Conservation (phyloP, 2,329 filamentous ascomycete species). For the Calonectria naviculata region DNA sequence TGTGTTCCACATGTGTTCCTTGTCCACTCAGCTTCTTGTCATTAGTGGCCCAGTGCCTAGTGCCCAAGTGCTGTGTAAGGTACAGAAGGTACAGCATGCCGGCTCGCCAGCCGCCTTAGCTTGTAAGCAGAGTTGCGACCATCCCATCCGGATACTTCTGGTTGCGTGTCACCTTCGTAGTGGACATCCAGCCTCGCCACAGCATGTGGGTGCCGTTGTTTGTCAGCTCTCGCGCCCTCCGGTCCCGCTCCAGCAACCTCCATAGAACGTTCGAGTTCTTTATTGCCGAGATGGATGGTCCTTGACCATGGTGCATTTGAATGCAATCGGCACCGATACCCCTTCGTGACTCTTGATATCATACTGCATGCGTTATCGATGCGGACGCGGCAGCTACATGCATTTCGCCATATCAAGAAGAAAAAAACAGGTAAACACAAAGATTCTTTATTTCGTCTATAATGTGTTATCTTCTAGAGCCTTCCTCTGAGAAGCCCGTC, state of each 20-base stretch:
- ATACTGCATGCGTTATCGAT: not conserved
- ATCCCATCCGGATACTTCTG: not conserved
- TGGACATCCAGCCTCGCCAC: slow-evolving; percentile 1
- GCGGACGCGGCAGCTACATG: not conserved
- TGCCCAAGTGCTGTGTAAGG: slow-evolving; percentile 4
- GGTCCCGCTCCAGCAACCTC: not conserved
- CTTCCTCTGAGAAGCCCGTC: slow-evolving; percentile 21
- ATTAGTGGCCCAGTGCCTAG: slow-evolving; percentile 3
- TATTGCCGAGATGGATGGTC: not conserved
- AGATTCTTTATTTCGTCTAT: slow-evolving; percentile 35
- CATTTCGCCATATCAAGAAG: not conserved
- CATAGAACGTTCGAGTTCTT: not conserved
- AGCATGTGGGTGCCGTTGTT: not conserved
- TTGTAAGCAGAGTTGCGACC: not conserved
- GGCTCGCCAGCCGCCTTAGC: not conserved
- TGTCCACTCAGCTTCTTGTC: not conserved
- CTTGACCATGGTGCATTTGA: not conserved
- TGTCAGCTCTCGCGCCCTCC: slow-evolving; percentile 2
- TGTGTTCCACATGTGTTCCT: slow-evolving; percentile 11
- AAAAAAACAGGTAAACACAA: slow-evolving; percentile 10
- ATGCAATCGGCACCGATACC: not conserved
- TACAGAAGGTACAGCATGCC: not conserved
- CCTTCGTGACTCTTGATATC: not conserved
- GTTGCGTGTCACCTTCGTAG: slow-evolving; percentile 16
- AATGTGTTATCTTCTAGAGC: slow-evolving; percentile 28